Base-by-base conservation (phyloP, 495 filamentous ascomycete species). In the Aspergillus bridgeri region DNA sequence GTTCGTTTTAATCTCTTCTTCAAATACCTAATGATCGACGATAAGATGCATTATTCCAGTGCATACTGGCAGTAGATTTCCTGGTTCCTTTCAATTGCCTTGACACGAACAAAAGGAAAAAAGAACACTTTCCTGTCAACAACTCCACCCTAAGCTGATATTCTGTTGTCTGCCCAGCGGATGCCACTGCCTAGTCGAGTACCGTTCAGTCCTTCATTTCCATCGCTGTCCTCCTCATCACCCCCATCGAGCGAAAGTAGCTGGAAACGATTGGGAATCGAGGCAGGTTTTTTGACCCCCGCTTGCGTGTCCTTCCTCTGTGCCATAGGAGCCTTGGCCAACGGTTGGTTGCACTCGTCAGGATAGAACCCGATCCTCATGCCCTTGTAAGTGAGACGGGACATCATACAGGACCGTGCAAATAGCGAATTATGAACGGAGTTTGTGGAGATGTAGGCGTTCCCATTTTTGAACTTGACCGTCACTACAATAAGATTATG, bases 401-500 rank as follows among this genome's bases (percentile, higher is more conserved):
- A 91, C 81, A 88, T 85, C 84, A 95, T 87, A 70, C 89, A 94
- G 6, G 83, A 87, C 13, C 83, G 79, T 13, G 90, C 89, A 65
- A 87, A 89, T 20, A 89, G 77, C 0, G 89, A 87, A 59, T 87
- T 87, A 69, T 89, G 83, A 6, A 96, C 81, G 1, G 89, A 91
- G 67, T 93, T 95, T 8, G 86, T 86, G 50, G 83, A 84, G 51
- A 94, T 80, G 69, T 83, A 80, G 42, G 80, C 86, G 65, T 83
- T 82, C 22, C 76, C 79, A 19, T 75, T 65, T 45, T 69, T 68
- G 67, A 88, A 86, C 33, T 74, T 74, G 20, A 93, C 74, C 55
- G 82, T 82, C 66, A 92, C 80, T 15, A 96, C 78, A 25, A 87
- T 77, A 9, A 93, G 75, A 62, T 90, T 89, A 68, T 92, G 83